Base-by-base conservation (phyloP, 495 filamentous ascomycete genomes). In the Podospora fimiseda region DNA sequence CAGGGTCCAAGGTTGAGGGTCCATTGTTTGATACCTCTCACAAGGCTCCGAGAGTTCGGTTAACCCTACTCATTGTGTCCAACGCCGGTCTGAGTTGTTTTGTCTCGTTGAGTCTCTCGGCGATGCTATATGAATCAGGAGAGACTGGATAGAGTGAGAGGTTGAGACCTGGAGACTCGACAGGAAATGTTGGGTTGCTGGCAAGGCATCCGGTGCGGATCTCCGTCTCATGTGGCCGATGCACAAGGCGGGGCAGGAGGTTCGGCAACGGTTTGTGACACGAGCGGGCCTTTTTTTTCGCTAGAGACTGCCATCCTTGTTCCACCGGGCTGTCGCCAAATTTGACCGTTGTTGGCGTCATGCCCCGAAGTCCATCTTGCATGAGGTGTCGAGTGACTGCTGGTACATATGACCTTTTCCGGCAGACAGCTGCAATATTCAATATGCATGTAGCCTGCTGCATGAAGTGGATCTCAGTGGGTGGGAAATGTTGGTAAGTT, bases 341-440 rank as follows among this genome's bases (percentile, higher is more conserved):
- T 21, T 40, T 13, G 21, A 39, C 47, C 14, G 47, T 33, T 40
- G 18, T 23, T 38, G 27, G 27, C 27, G 27, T 33, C 27, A 11
- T 6, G 27, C 27, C 27, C 27, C 6, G 5, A 11, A 6, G 27
- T 5, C 27, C 27, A 11, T 33, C 27, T 33, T 33, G 5, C 27
- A 33, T 33, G 19, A 15, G 33, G 15, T 37, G 9, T 38, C 6
- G 18, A 33, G 27, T 11, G 27, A 33, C 27, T 11, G 11, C 57
- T 51, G 54, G 43, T 18, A 51, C 43, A 52, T 58, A 51, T 51
- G 57, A 49, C 48, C 43, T 52, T 44, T n/a, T 14, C 44, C 44
- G 51, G 38, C 46, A 48, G 44, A 50, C 43, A 51, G 53, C 54
- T 56, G 47, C 39, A 51, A 44, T 54, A 24, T 23, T 43, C 38